Conservation (phyloP, 257 asterid genomes). For the Leonotis leonurus region DNA sequence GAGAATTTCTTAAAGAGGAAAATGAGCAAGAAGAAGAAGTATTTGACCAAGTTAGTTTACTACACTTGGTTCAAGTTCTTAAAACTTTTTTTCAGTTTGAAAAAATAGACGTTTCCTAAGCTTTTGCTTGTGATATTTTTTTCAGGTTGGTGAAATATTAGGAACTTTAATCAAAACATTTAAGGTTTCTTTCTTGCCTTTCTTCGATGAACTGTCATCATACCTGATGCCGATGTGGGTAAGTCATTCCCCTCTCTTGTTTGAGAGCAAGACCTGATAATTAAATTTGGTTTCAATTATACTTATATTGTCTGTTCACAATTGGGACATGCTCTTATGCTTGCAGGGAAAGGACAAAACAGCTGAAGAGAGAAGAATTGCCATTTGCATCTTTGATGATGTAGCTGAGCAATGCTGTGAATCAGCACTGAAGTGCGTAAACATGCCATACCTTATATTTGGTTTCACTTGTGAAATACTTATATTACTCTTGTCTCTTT, state of each 20-base stretch:
- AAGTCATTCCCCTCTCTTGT: slow-evolving; percentile 25
- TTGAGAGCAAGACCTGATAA: neutral
- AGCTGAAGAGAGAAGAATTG: slow-evolving; percentile 95
- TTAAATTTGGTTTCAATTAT: neutral
- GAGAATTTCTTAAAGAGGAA: slow-evolving; percentile 90
- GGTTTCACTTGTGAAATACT: slow-evolving; percentile 7
- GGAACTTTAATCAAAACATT: slow-evolving; percentile 91
- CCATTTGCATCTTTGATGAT: slow-evolving; percentile 96
- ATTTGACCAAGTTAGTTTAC: slow-evolving; percentile 75
- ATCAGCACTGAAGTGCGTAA: slow-evolving; percentile 66
- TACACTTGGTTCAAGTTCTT: neutral
- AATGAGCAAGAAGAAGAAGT: slow-evolving; percentile 99
- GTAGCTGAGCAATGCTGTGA: slow-evolving; percentile 97
- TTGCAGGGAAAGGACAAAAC: slow-evolving; percentile 93
- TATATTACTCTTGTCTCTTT: neutral
- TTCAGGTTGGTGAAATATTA: slow-evolving; percentile 85
- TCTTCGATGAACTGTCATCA: slow-evolving; percentile 83
- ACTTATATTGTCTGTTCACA: neutral
- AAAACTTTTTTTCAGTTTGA: slow-evolving; percentile 1
- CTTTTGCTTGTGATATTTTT: neutral
- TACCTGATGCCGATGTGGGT: slow-evolving; percentile 99
- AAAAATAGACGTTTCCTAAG: neutral
- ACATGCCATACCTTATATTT: neutral
- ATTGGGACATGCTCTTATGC: neutral
- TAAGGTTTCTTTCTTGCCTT: slow-evolving; percentile 85